Evolutionary conservation across 148 eudicot genomes (phyloP), one percentile per base, ranked within the genome.

Genomic region (Dysphania ambrosioides): DNA sequence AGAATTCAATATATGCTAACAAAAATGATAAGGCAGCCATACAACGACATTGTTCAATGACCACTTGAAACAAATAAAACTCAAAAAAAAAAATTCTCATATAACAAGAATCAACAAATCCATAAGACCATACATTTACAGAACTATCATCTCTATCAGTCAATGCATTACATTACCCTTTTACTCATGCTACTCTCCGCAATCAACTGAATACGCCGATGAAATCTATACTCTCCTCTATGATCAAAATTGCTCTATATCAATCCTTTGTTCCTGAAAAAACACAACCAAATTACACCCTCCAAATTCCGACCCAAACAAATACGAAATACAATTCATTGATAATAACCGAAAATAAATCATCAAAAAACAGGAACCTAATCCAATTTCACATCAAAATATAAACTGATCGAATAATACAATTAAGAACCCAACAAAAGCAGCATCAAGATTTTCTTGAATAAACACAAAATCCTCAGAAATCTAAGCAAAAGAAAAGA

Each of bases 231-330:
- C 36, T 67, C 63, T 76, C 76, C 61, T 71, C 75, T 67, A 77
- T 29, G 36, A 66, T 73, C 66, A 62, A 72, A 34, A 38, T 51
- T 61, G 42, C 74, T 72, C 88, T 86, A 90, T 86, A 90, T 87
- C 85, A 87, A 82, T 64, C 86, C 88, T 77, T 89, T 87, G 84
- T 77, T 80, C 91, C 93, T 87, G 93, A 76, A 75, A 86, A n/a
- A n/a, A 76, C 51, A 29, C 72, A 70, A 84, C 53, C 81, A 77
- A 78, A 78, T 47, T 31, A 41, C 49, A 56, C 9, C 63, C 53
- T 76, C 35, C 42, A 11, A 76, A 69, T 51, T 76, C 58, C 38
- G 68, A n/a, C n/a, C n/a, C n/a, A n/a, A n/a, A n/a, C n/a, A n/a
- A n/a, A n/a, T n/a, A n/a, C n/a, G n/a, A n/a, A n/a, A n/a, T n/a